Conservation (phyloP, 2,329 filamentous ascomycete species). For the Stagonosporopsis chrysanthemi region DNA sequence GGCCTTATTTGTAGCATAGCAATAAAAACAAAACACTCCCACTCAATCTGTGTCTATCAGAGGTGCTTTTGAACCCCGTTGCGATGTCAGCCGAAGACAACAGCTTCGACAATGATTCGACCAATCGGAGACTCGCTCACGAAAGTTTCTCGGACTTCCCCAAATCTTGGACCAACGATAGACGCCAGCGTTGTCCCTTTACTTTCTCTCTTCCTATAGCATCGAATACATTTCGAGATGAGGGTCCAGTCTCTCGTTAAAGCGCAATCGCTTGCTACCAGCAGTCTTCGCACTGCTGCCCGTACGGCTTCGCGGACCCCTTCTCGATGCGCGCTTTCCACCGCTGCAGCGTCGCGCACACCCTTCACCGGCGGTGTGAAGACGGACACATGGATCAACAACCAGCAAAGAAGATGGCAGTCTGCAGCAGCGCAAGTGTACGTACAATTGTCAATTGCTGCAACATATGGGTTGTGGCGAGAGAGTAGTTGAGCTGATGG, state of each 20-base stretch:
- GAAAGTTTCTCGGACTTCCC: conserved; percentile 26
- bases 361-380: conserved; percentile 39
- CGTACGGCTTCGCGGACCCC: conserved; percentile 33
- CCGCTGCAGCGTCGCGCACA: conserved; percentile 38
- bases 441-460: conserved; percentile 25
- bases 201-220: conserved; percentile 25
- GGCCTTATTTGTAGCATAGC: conserved; percentile 23
- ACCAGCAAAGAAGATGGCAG: conserved; percentile 47
- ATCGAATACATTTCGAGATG: conserved; percentile 34
- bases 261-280: conserved; percentile 43
- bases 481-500: conserved; percentile 31
- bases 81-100: conserved; percentile 28
- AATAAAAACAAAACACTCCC: conserved; percentile 26
- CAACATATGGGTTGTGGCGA: background rate
- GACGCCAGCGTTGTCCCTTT: conserved; percentile 39
- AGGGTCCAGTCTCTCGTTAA: conserved; percentile 45
- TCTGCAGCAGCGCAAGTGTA: conserved; percentile 49
- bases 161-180: conserved; percentile 34
- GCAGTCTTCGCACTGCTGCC: conserved; percentile 39
- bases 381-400: conserved; percentile 41
- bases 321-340: conserved; percentile 46
- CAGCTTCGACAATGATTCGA: background rate
- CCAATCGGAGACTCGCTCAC: conserved; percentile 6
- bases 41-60: conserved; percentile 4
- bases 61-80: background rate